Evolutionary conservation across 2,329 filamentous ascomycete species (phyloP).

Genomic region (Pseudogymnoascus destructans): DNA sequence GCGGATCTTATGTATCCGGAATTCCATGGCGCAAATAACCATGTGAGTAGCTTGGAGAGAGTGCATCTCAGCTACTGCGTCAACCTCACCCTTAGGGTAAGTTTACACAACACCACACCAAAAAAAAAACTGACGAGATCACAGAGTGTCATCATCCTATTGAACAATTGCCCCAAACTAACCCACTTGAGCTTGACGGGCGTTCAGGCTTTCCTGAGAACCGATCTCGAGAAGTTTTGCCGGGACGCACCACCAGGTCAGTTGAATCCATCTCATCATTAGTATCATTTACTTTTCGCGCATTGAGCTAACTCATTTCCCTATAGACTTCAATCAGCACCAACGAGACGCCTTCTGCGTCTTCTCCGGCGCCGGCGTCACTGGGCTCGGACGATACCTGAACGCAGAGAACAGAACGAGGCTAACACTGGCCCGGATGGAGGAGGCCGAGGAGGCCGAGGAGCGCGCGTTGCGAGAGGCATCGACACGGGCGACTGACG

Average conservation of each 20-base stretch:
- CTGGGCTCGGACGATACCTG: slow-evolving; percentile 62
- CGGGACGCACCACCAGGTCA: slow-evolving; percentile 66
- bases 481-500: background rate
- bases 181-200: slow-evolving; percentile 93
- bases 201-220: slow-evolving; percentile 75
- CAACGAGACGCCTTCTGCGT: slow-evolving; percentile 95
- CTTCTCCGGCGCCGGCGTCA: slow-evolving; percentile 80
- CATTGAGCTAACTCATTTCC: slow-evolving; percentile 9
- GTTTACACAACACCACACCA: slow-evolving; percentile 22
- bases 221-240: slow-evolving; percentile 76
- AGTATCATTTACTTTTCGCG: slow-evolving; percentile 9
- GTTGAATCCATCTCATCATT: slow-evolving; percentile 15
- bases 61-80: slow-evolving; percentile 95
- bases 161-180: slow-evolving; percentile 82
- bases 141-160: slow-evolving; percentile 76
- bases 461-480: background rate
- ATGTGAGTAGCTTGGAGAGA: slow-evolving; percentile 50
- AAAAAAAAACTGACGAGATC: slow-evolving; percentile 22
- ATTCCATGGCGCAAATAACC: background rate
- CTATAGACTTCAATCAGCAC: slow-evolving; percentile 78
- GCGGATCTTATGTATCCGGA: slow-evolving; percentile 23
- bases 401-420: slow-evolving; percentile 31
- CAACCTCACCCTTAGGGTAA: slow-evolving; percentile 66
- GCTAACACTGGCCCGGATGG: background rate
- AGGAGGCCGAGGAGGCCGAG: background rate